A percentile compares a stretch with the other conserved stretches of the same genome.
These are phyloP conservation scores for Candida tunisiensis DNA, from an alignment of 1,139 yeast species.

Conservation along the genomic window DNA sequence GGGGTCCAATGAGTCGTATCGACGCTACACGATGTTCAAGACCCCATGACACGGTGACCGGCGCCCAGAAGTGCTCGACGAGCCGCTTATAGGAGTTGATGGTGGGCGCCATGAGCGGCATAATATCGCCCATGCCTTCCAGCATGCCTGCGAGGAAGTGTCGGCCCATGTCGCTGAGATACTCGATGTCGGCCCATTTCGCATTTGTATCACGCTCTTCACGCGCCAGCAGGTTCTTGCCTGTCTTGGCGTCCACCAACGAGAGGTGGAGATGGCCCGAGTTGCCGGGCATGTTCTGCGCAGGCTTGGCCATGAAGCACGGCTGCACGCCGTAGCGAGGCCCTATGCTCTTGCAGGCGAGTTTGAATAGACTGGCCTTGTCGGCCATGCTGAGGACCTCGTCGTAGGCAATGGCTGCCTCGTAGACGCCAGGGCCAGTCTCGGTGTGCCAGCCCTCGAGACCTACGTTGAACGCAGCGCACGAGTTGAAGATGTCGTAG, in stretches of 20 bases:
- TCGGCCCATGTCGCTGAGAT: constrained; percentile 17
- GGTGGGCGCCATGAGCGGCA: constrained; percentile 22
- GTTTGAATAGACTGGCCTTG: constrained; percentile 18
- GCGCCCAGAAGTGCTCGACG: constrained; percentile 24
- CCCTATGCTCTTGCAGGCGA: constrained; percentile 17
- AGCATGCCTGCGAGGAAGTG: constrained; percentile 21
- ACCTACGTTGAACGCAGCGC: constrained; percentile 11
- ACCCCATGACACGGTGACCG: constrained; percentile 23
- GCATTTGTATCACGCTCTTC: constrained; percentile 11
- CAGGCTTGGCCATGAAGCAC: constrained; percentile 24
- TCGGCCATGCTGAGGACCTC: constrained; percentile 18
- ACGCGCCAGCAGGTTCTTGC: constrained; percentile 16
- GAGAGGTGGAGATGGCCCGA: constrained; percentile 22
- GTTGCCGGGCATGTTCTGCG: constrained; percentile 21
- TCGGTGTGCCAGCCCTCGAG: constrained; percentile 23
- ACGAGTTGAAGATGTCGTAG: constrained; percentile 13
- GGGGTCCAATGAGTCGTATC: constrained; percentile 16
- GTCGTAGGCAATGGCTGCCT: constrained; percentile 20
- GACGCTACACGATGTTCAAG: constrained; percentile 21
- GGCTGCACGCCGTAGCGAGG: constrained; percentile 16
- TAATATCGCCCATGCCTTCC: constrained; percentile 18
- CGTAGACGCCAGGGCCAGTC: constrained; percentile 24
- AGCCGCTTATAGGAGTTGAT: constrained; percentile 21
- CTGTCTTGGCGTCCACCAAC: constrained; percentile 11
- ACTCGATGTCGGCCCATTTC: constrained; percentile 14